Evolutionary conservation across 2,329 filamentous ascomycete species (phyloP).

Genomic region (Whalleya microplaca): DNA sequence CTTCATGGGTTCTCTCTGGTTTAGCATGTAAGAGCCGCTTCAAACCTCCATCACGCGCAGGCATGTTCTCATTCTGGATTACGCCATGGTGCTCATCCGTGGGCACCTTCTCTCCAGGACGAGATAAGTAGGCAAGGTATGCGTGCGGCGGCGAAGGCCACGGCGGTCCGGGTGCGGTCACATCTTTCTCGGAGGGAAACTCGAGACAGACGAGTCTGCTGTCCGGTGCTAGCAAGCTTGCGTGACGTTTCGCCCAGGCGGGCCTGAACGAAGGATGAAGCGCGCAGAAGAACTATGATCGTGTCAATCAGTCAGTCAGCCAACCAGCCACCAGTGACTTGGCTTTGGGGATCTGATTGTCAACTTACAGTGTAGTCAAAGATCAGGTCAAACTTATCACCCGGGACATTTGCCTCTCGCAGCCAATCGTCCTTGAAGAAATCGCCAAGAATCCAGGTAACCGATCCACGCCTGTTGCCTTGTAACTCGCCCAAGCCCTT

Average conservation of each 20-base stretch:
- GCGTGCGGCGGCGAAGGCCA: slow-evolving; percentile 70
- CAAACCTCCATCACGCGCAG: slow-evolving; percentile 44
- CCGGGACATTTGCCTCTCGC: slow-evolving; percentile 42
- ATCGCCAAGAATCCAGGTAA: slow-evolving; percentile 64
- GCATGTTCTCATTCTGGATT: slow-evolving; percentile 39
- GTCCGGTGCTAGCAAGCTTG: slow-evolving; percentile 50
- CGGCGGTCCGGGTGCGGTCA: slow-evolving; percentile 70
- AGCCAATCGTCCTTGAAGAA: slow-evolving; percentile 68
- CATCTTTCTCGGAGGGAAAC: slow-evolving; percentile 74
- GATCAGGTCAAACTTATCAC: slow-evolving; percentile 64
- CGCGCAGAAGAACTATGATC: slow-evolving; percentile 62
- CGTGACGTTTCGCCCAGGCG: slow-evolving; percentile 57
- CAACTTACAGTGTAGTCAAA: slow-evolving; percentile 64
- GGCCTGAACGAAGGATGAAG: slow-evolving; percentile 56
- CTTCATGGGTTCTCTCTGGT: slow-evolving; percentile 53
- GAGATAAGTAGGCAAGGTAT: slow-evolving; percentile 72
- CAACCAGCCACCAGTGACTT: not conserved
- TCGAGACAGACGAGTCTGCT: slow-evolving; percentile 70
- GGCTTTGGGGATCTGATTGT: not conserved
- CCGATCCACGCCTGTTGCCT: slow-evolving; percentile 49
- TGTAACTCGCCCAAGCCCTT: slow-evolving; percentile 47
- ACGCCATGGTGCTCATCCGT: slow-evolving; percentile 54
- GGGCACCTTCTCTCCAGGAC: slow-evolving; percentile 68
- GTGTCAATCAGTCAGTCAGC: not conserved
- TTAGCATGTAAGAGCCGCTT: slow-evolving; percentile 53